These are phyloP conservation scores for Periconia digitata DNA, from an alignment of 2,329 filamentous ascomycete species.

Conservation along the genomic window DNA sequence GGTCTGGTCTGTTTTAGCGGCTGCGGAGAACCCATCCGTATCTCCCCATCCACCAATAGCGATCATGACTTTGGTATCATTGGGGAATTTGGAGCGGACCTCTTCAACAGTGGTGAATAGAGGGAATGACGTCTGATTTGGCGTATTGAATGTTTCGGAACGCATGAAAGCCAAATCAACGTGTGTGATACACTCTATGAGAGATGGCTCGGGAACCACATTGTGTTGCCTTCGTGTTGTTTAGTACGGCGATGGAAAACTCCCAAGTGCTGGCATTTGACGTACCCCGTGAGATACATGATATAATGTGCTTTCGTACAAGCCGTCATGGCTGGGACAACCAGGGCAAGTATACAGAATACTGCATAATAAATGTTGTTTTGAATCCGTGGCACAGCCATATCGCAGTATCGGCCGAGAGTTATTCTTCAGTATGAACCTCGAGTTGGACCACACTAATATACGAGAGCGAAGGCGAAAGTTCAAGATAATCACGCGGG, in stretches of 20 bases:
- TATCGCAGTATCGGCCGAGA: too few species aligned
- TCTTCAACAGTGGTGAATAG: slow-evolving; percentile 29
- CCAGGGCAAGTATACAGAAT: not conserved
- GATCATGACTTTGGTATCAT: slow-evolving; percentile 63
- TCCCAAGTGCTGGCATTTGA: not conserved
- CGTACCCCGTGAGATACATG: slow-evolving; percentile 21
- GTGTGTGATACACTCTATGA: slow-evolving; percentile 26
- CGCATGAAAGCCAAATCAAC: slow-evolving; percentile 37
- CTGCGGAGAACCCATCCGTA: slow-evolving; percentile 62
- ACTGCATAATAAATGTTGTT: too few species aligned
- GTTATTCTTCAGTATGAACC: too few species aligned
- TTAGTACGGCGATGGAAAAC: not conserved
- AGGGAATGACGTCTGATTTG: slow-evolving; percentile 20
- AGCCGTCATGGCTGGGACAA: not conserved
- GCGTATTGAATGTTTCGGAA: slow-evolving; percentile 29
- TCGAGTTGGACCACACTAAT: not conserved
- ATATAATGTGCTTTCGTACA: slow-evolving; percentile 8
- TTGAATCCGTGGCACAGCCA: too few species aligned
- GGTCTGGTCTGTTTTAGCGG: slow-evolving; percentile 56
- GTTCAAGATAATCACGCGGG: not conserved
- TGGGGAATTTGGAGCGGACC: slow-evolving; percentile 48
- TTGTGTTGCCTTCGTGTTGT: slow-evolving; percentile 25
- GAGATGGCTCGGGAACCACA: slow-evolving; percentile 20
- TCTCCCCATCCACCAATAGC: slow-evolving; percentile 78
- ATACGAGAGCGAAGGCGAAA: not conserved